Evolutionary conservation across 176 grass and related monocot genomes (phyloP), one percentile per base, ranked within the genome.

Genomic region (Carex myosuroides): DNA sequence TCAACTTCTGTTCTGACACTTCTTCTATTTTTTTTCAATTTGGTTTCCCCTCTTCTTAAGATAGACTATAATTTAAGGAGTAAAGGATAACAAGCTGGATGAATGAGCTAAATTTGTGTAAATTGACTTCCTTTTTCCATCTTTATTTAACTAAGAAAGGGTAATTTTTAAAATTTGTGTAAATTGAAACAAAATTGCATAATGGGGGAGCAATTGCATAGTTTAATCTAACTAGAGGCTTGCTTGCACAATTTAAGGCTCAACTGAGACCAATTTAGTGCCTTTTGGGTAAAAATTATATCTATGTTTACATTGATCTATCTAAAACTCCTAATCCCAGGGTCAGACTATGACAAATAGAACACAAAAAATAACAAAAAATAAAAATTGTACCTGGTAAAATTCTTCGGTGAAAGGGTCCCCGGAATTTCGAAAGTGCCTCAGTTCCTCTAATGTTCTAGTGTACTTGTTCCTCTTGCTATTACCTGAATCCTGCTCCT

Each of bases 341-440:
- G 73, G 3, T 57, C 14, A 30, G 13, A 8, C 20, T 62, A 22
- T 77, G 13, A 24, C 64, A 33, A 29, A 81, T 14, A 6, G 21
- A 33, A 62, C 9, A 61, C 3, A 30, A 33, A 67, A 68, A 83
- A 17, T 52, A 64, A 67, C 8, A 66, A 44, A 81, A 44, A 30
- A 6, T 6, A 80, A 50, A 30, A 52, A 26, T 17, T 48, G 22
- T 33, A 69, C 81, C 67, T 79, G 69, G 33, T 95, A 93, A 91
- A 98, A 98, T 80, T 98, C 92, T 14, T 94, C 89, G 1, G 95
- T 93, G 61, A 98, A 98, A 33, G 92, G 95, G 79, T 94, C 90
- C 9, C 92, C 92, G 11, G 86, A 84, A 11, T 85, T 88, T 87
- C 84, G 94, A 86, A 98, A 98, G 70, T 88, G 89, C 57, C 88